Evolutionary conservation across 495 filamentous ascomycete genomes (phyloP), one percentile per base, ranked within the genome.

Genomic region (Opeltia flavorubescens): DNA sequence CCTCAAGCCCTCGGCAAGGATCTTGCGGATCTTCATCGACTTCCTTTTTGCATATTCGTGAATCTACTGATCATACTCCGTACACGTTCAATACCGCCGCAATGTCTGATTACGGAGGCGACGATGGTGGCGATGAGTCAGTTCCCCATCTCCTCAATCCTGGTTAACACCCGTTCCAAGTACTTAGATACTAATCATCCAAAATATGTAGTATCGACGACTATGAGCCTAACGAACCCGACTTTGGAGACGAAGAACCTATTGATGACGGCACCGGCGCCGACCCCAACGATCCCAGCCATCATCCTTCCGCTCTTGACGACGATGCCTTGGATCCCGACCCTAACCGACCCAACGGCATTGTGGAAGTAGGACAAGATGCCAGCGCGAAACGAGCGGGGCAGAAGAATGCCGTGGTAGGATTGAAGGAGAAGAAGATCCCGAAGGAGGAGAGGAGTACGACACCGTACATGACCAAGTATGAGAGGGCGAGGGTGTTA

Each of bases 401-500:
- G 13, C 66, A 66, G 49, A 68, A 71, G 52, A 72, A 65, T 45
- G 66, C 59, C 2, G 66, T 79, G 54, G 69, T 70, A 57, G 80
- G 78, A 52, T 62, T 78, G 51, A 85, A 85, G 60, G 83, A 86
- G 61, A 95, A 91, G 72, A 89, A 84, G 66, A 84, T 98, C 35
- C 76, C 87, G 26, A 81, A 86, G 52, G 87, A 94, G 45, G 74
- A 91, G 69, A 77, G 91, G 53, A 80, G 76, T 5, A 96, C 93
- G 1, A 98, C 91, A 35, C 93, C 91, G 4, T 98, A 95, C 71
- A 93, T 98, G 88, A 98, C 91, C 55, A 98, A 98, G 67, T 98
- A 98, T 66, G 91, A 98, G 74, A 75, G 79, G 55, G 91, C 91
- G 42, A 78, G 91, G 55, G 84, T 98, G 47, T 69, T 98, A 47